Evolutionary conservation across 352 stramenopile species (phyloP).

Genomic region (Aphanomyces stellatus): DNA sequence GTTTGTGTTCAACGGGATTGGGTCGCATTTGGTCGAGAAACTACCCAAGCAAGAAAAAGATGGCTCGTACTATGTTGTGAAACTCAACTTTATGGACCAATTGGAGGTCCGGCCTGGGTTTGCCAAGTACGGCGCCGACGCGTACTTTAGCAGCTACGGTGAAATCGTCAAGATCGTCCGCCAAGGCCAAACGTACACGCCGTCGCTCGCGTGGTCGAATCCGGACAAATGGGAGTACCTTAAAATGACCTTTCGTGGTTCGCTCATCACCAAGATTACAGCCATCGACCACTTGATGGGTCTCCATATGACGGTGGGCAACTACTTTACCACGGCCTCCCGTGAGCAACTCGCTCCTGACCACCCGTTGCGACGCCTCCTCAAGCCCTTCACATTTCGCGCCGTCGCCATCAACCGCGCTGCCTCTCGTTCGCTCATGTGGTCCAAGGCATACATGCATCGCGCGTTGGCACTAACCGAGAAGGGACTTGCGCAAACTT

Average conservation of each 20-base stretch:
- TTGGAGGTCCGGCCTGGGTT: constrained; percentile 3
- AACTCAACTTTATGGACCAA: constrained; percentile 2
- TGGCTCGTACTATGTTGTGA: constrained; percentile 5
- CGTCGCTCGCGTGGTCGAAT: neutral
- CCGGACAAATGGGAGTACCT: constrained; percentile 13
- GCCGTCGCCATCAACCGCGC: constrained; percentile 15
- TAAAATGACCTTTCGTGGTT: constrained; percentile 16
- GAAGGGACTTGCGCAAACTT: constrained; percentile 12
- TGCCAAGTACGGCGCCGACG: constrained; percentile 15
- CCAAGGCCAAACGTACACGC: too few species aligned
- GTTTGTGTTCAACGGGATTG: constrained; percentile 9
- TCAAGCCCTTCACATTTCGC: constrained; percentile 19
- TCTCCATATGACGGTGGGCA: constrained; percentile 15
- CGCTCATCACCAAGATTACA: constrained; percentile 14
- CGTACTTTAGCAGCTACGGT: neutral
- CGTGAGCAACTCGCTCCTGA: constrained; percentile 5
- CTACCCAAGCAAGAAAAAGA: neutral
- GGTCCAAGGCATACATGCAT: constrained; percentile 11
- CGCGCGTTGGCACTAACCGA: constrained; percentile 3
- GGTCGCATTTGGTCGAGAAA: neutral
- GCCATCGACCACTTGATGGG: constrained; percentile 15
- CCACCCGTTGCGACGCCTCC: constrained; percentile 13
- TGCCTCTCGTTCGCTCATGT: constrained; percentile 8
- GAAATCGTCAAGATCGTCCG: constrained; percentile 13
- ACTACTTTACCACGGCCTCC: constrained; percentile 4